Conservation (phyloP, 345 rosid genomes). For the Populus davidiana region DNA sequence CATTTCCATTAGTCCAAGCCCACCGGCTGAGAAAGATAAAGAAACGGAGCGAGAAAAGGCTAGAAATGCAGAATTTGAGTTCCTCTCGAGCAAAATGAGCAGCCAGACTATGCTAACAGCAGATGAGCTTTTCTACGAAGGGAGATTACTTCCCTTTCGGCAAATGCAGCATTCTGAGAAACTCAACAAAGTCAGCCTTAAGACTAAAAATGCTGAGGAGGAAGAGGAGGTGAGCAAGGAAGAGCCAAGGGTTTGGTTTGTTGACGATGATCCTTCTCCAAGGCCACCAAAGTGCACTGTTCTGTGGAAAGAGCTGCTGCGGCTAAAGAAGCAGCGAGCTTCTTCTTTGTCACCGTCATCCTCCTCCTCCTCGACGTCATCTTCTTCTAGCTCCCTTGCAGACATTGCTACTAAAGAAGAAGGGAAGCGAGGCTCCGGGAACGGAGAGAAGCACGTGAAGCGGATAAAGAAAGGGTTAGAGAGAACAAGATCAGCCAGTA, state of each 20-base stretch:
- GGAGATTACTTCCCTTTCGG: conserved; percentile 88
- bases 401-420: conserved; percentile 42
- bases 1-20: conserved; percentile 65
- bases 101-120: conserved; percentile 63
- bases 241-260: conserved; percentile 59
- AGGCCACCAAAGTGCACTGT: conserved; percentile 96
- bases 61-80: conserved; percentile 72
- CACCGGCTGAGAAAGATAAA: conserved; percentile 18
- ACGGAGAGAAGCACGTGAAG: conserved; percentile 52
- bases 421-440: conserved; percentile 32
- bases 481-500: conserved; percentile 71
- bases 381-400: conserved; percentile 58
- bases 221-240: conserved; percentile 36
- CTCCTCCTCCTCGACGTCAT: conserved; percentile 59
- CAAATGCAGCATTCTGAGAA: conserved; percentile 70
- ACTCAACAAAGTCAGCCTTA: conserved; percentile 54
- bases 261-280: conserved; percentile 95
- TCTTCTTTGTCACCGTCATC: conserved; percentile 47
- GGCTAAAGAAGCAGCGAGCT: conserved; percentile 74
- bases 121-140: conserved; percentile 86
- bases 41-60: conserved; percentile 31
- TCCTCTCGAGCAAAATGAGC: conserved; percentile 53
- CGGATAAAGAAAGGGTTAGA: conserved; percentile 74
- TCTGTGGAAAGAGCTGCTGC: conserved; percentile 83
- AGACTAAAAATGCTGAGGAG: conserved; percentile 26